Evolutionary conservation across 805 yeast species (phyloP), one percentile per base, ranked within the genome.

Genomic region (Kodamaea hsintzibuensis): DNA sequence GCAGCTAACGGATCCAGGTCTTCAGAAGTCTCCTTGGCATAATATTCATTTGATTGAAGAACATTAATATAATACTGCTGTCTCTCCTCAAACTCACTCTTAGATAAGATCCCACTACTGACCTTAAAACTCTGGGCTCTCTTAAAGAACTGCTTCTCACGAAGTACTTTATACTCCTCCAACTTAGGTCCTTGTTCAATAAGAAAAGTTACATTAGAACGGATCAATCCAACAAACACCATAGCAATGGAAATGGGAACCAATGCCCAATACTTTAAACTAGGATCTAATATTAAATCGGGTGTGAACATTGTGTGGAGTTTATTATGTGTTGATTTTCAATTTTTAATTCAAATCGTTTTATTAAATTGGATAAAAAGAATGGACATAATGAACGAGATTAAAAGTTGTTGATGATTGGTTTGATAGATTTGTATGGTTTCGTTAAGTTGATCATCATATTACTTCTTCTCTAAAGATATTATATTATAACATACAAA

Each of bases 231-330:
- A 3, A 91, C 91, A 53, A 92, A 71, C 9, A 95, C 86, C 96
- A 95, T 91, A 17, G 91, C 96, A 17, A 88, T 66, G 5, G 96
- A 84, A 44, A 95, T 92, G 19, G 99, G 99, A 37, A 91, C 68
- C 14, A 95, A 75, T 30, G 91, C 98, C 98, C 98, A 93, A 62
- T 84, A 81, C 66, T 88, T 86, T 57, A 95, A 76, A 51, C 82
- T 81, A 3, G 97, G 96, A 65, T 93, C 98, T 46, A 93, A 73
- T 13, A 85, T 51, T 38, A 73, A 65, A 47, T 73, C 77, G 13
- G 60, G 51, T 30, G 53, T 50, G 14, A 47, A 10, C 53, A 46
- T 45, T 3, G n/a, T 22, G 33, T n/a, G 16, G 42, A 22, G 25
- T 22, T 22, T 22, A n/a, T n/a, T n/a, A n/a, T 14, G 6, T 8